phyloP scores from a whole-genome alignment of 2,329 filamentous ascomycete genomes.

The Colletotrichum sp. region DNA sequence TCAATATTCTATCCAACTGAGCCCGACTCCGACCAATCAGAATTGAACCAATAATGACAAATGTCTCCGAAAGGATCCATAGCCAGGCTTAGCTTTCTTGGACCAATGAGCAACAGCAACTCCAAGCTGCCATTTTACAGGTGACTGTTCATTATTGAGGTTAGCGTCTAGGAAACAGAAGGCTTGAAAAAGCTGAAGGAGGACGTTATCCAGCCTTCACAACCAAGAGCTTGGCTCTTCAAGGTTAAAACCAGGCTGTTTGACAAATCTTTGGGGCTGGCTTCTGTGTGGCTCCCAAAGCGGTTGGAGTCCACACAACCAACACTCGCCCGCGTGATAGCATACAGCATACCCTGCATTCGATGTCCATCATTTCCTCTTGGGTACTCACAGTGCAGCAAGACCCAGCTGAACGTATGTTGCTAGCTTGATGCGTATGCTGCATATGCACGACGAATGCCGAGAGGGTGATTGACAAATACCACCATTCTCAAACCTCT shows the following conservation, averaged over 20 bases:
- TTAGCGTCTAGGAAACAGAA: neutral
- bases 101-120: neutral
- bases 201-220: neutral
- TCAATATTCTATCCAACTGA: neutral
- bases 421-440: neutral
- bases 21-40: neutral
- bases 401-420: neutral
- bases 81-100: neutral
- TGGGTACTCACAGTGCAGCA: neutral
- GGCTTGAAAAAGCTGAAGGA: neutral
- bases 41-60: neutral
- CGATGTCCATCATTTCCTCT: neutral
- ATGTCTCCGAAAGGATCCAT: neutral
- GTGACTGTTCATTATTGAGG: neutral
- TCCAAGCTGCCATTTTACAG: neutral
- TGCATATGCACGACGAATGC: neutral
- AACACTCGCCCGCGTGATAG: neutral
- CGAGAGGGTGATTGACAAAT: neutral
- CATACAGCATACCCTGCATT: neutral
- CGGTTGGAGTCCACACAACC: neutral
- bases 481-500: neutral
- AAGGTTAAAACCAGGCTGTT: neutral
- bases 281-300: neutral
- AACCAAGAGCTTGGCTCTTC: neutral
- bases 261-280: neutral